Conservation (phyloP, 2,329 filamentous ascomycete species). For the Stemphylium lycopersici region DNA sequence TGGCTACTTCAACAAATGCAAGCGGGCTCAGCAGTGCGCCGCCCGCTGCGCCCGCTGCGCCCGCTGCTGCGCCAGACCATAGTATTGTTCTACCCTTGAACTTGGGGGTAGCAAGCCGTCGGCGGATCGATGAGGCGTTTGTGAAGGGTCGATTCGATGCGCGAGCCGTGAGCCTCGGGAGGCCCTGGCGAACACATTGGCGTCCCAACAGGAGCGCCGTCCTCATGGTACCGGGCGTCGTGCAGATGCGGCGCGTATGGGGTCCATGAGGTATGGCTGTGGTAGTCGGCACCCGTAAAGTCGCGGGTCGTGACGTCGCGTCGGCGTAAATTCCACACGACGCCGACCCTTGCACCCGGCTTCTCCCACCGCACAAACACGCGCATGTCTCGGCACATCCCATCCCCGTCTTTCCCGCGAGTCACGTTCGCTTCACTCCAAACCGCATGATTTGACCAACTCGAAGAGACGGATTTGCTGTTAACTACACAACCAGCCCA, state of each 20-base stretch:
- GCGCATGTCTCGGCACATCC: neutral
- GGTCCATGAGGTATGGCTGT: slow-evolving; percentile 30
- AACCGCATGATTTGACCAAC: neutral
- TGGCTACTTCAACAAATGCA: slow-evolving; percentile 64
- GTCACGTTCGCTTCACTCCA: no score
- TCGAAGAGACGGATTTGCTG: neutral
- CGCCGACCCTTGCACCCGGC: slow-evolving; percentile 13
- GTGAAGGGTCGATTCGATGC: slow-evolving; percentile 33
- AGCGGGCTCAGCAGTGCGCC: slow-evolving; percentile 57
- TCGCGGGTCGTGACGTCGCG: slow-evolving; percentile 31
- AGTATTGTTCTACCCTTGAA: slow-evolving; percentile 40
- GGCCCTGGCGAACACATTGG: slow-evolving; percentile 55
- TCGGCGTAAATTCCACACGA: slow-evolving; percentile 26
- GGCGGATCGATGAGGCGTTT: slow-evolving; percentile 38
- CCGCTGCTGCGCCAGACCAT: slow-evolving; percentile 39
- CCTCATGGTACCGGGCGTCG: slow-evolving; percentile 54
- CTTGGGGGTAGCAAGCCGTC: slow-evolving; percentile 44
- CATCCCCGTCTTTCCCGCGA: no score
- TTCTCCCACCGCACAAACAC: neutral
- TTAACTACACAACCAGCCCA: neutral
- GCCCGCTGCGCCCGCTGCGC: slow-evolving; percentile 34
- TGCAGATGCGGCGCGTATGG: slow-evolving; percentile 25
- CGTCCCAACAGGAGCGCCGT: slow-evolving; percentile 56
- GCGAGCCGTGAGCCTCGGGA: slow-evolving; percentile 27
- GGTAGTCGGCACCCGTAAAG: neutral